Evolutionary conservation across 208 protist species (phyloP), one percentile per base, ranked within the genome.

Genomic region (Borovskyia barvae): DNA sequence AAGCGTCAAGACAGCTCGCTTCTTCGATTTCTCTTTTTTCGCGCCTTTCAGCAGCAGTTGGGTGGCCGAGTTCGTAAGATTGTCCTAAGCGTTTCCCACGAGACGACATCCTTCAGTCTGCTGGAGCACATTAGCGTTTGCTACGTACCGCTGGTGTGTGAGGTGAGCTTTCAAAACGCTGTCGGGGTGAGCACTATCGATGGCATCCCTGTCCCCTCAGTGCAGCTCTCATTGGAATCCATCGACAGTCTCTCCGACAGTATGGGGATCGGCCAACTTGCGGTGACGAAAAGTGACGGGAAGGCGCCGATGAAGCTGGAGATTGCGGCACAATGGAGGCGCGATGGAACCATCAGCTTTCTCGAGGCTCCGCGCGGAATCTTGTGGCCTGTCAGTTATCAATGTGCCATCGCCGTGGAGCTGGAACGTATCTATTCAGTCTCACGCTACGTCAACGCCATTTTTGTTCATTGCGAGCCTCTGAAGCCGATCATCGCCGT

Each of bases 1-100:
- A 76, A 85, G 29, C 56, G 64, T 39, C 72, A 79, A 12, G 90
- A 96, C 72, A 88, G 74, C 2, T 42, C 74, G 5, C 29, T 87
- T 11, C 70, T 96, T 42, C 84, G 90, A 26, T 80, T 82, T 36
- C 37, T 92, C 7, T 96, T 96, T 58, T 93, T 93, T 55, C 72
- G 72, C 35, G 64, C 72, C 22, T 89, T 80, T 37, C 61, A 79
- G 39, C 56, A 50, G 22, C 82, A 90, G 64, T 59, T 96, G 22
- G 90, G 90, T 25, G 90, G 86, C 12, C 56, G 54, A 12, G 80
- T 96, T 26, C 71, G 75, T 29, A 78, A 73, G 43, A 84, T 96
- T 28, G 70, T 93, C 19, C 51, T 96, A 24, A 71, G 54, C 37
- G 63, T 72, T 5, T 73, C 85, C n/a, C 72, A 93, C 64, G 85